phyloP scores from a whole-genome alignment of 306 rosid species.

The Cucumis melo region DNA sequence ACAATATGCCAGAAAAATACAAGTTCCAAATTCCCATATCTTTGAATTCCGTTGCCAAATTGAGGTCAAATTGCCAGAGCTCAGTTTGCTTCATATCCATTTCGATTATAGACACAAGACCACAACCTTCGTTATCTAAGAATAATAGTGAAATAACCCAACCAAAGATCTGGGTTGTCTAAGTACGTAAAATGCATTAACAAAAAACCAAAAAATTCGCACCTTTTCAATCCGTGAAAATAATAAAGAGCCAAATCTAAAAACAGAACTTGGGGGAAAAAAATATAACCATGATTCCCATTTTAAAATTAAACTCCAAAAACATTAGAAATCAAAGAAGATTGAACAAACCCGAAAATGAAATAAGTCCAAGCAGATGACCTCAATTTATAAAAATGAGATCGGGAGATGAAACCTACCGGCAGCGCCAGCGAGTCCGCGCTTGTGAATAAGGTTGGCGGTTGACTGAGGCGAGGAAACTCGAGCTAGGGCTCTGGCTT shows the following conservation, averaged over 20 bases:
- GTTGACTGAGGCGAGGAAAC: constrained; percentile 31
- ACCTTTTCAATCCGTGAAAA: neutral
- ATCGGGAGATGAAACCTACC: constrained; percentile 25
- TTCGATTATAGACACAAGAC: neutral
- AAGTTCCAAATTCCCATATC: neutral
- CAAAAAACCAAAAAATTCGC: neutral
- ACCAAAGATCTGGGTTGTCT: neutral
- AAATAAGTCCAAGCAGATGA: neutral
- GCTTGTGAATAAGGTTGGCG: constrained; percentile 42
- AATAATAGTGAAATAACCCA: neutral
- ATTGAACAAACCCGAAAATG: neutral
- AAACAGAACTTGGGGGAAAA: neutral
- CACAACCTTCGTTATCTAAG: neutral
- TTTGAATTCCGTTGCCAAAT: neutral
- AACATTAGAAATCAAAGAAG: neutral
- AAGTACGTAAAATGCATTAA: neutral
- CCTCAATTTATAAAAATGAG: neutral
- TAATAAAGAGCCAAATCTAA: neutral
- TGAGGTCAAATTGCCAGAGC: neutral
- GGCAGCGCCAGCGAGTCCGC: constrained; percentile 77
- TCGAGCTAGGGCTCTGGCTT: constrained; percentile 45
- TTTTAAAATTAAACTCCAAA: neutral
- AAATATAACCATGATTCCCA: neutral
- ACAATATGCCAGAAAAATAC: neutral
- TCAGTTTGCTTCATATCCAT: neutral